phyloP scores from a whole-genome alignment of 179 eudicot genomes.

The Corrigiola litoralis region DNA sequence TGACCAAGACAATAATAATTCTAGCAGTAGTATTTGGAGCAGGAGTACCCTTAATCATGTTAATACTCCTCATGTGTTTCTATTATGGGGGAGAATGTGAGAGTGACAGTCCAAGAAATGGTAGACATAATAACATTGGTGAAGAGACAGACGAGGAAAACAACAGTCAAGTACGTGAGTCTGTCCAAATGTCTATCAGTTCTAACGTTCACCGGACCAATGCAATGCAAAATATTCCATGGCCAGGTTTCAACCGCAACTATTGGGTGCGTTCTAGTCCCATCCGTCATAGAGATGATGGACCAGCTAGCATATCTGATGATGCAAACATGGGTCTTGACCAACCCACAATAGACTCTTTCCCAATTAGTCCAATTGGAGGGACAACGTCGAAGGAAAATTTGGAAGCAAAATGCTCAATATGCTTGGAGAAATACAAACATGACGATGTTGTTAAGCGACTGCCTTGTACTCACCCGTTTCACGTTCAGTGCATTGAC shows the following conservation, averaged over 20 bases:
- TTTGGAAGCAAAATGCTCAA: background rate
- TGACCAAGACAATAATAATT: background rate
- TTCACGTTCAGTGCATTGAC: slow-evolving; percentile 10
- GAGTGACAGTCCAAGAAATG: background rate
- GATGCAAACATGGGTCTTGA: background rate
- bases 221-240: background rate
- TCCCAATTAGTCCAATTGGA: slow-evolving; percentile 11
- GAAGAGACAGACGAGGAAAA: background rate
- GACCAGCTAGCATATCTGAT: too few relatives aligned
- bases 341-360: background rate
- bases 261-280: too few relatives aligned
- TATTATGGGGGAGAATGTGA: background rate
- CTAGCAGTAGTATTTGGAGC: background rate
- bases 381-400: background rate
- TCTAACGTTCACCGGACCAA: background rate
- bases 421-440: slow-evolving; percentile 6
- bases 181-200: background rate
- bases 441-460: slow-evolving; percentile 7
- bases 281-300: too few relatives aligned
- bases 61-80: background rate
- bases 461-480: slow-evolving; percentile 9
- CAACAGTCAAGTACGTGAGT: background rate
- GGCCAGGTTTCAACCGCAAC: too few relatives aligned
- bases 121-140: background rate
- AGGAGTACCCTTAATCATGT: background rate